Percentiles rank a stretch among this genome's conserved stretches.
phyloP scores from a whole-genome alignment of 169 alveolate genomes.

The Theileria luwenshuni region DNA sequence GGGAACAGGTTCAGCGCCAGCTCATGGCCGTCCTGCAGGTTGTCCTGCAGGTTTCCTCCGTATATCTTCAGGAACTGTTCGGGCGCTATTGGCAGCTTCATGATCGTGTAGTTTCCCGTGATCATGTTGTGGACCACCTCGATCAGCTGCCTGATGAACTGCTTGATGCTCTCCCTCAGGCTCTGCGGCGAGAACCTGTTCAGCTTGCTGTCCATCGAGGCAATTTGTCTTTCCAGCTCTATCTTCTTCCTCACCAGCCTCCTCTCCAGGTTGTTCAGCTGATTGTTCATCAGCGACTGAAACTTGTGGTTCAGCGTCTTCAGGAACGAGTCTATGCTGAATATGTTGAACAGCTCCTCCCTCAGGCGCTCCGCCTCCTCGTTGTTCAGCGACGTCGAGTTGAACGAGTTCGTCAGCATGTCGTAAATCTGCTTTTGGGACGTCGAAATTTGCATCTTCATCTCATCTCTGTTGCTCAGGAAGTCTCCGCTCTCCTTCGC shows the following conservation, averaged over 20 bases:
- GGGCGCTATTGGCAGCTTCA: slow-evolving; percentile 81
- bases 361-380: slow-evolving; percentile 69
- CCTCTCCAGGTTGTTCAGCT: slow-evolving; percentile 77
- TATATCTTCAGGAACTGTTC: slow-evolving; percentile 77
- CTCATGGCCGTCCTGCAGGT: slow-evolving; percentile 84
- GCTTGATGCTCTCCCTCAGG: slow-evolving; percentile 78
- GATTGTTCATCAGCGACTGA: slow-evolving; percentile 76
- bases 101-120: slow-evolving; percentile 85
- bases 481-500: slow-evolving; percentile 83
- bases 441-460: slow-evolving; percentile 78
- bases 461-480: slow-evolving; percentile 72
- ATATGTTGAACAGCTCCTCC: slow-evolving; percentile 70
- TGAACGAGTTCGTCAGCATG: slow-evolving; percentile 56
- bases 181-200: slow-evolving; percentile 70
- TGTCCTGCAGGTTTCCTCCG: slow-evolving; percentile 85
- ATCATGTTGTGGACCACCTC: slow-evolving; percentile 82
- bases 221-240: slow-evolving; percentile 73
- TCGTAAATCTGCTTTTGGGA: slow-evolving; percentile 75
- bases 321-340: slow-evolving; percentile 77
- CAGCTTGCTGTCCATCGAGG: slow-evolving; percentile 73
- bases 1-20: slow-evolving; percentile 81
- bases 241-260: slow-evolving; percentile 74
- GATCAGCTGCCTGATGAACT: slow-evolving; percentile 81
- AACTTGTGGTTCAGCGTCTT: slow-evolving; percentile 80
- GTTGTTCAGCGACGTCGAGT: slow-evolving; percentile 39